Evolutionary conservation across 345 rosid genomes (phyloP).

Genomic region (Salix brachista): DNA sequence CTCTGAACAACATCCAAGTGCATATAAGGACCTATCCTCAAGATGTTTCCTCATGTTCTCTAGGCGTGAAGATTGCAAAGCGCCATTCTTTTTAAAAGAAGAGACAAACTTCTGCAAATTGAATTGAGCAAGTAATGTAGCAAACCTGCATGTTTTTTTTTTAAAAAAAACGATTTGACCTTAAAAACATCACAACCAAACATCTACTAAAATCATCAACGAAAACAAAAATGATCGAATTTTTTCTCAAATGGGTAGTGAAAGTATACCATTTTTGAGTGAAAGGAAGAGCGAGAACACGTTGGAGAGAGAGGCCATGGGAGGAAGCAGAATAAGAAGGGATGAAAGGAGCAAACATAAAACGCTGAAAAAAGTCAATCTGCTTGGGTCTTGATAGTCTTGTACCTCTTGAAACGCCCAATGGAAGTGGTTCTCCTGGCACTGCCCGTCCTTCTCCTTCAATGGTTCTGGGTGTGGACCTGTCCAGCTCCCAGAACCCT

Average conservation of each 20-base stretch:
- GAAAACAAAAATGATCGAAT: not conserved
- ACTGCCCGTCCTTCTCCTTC: slow-evolving; percentile 71
- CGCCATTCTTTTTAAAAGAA: slow-evolving; percentile 30
- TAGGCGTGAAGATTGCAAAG: slow-evolving; percentile 30
- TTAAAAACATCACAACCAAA: not conserved
- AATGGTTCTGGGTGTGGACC: slow-evolving; percentile 69
- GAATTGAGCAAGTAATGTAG: slow-evolving; percentile 69
- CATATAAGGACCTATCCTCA: slow-evolving; percentile 66
- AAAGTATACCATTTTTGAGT: not conserved
- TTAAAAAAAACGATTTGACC: not conserved
- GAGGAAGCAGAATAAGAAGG: slow-evolving; percentile 53
- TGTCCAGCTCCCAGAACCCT: slow-evolving; percentile 75
- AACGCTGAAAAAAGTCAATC: slow-evolving; percentile 81
- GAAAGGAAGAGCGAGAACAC: slow-evolving; percentile 53
- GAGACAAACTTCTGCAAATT: slow-evolving; percentile 64
- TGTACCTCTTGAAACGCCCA: slow-evolving; percentile 75
- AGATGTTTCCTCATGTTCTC: slow-evolving; percentile 30
- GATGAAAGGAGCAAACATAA: slow-evolving; percentile 67
- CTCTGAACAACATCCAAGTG: slow-evolving; percentile 72
- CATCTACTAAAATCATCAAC: not conserved
- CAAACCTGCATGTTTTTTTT: slow-evolving; percentile 45
- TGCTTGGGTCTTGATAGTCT: slow-evolving; percentile 71
- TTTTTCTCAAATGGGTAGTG: not conserved
- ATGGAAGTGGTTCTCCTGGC: slow-evolving; percentile 58
- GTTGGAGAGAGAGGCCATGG: slow-evolving; percentile 52